Evolutionary conservation across 192 early-diverging fungal species (phyloP).

Genomic region (Coemansia sp.): DNA sequence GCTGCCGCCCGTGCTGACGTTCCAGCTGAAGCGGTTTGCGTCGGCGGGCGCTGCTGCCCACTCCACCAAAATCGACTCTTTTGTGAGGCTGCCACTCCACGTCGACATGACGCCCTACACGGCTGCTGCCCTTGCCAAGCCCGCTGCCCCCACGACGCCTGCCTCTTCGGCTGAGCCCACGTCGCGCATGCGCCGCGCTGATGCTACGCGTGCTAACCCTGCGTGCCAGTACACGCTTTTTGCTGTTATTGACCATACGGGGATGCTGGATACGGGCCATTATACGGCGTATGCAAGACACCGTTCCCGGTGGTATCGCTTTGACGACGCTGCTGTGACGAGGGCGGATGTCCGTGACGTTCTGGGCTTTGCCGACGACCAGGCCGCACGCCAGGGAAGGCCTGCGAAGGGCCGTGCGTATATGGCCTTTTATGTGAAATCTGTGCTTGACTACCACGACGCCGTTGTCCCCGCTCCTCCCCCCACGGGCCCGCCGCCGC

Average conservation of each 20-base stretch:
- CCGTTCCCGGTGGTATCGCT: constrained; percentile 83
- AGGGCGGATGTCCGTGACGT: constrained; percentile 72
- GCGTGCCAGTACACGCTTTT: constrained; percentile 83
- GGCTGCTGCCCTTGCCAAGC: constrained; percentile 56
- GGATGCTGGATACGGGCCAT: constrained; percentile 92
- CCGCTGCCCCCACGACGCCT: constrained; percentile 32
- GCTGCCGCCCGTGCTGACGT: constrained; percentile 84
- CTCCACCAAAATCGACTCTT: constrained; percentile 87
- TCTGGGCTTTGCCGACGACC: constrained; percentile 55
- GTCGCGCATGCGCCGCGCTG: constrained; percentile 32
- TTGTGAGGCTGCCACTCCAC: constrained; percentile 78
- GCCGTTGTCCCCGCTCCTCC: constrained; percentile 8
- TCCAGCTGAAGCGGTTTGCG: constrained; percentile 91
- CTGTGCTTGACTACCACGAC: constrained; percentile 62
- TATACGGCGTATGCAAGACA: constrained; percentile 83
- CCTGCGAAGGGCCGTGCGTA: constrained; percentile 58
- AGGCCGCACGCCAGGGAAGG: constrained; percentile 55
- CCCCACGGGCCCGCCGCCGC: neutral
- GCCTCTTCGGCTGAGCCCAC: constrained; percentile 35
- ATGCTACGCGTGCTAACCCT: constrained; percentile 57
- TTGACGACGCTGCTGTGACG: constrained; percentile 85
- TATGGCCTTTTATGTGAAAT: constrained; percentile 88
- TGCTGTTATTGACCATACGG: constrained; percentile 90
- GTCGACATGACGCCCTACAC: constrained; percentile 94
- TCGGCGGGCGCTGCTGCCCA: neutral